A percentile compares a stretch with the other conserved stretches of the same genome.
phyloP scores from a whole-genome alignment of 164 flowering plant genomes.

The grape (Vitis vinifera) region DNA sequence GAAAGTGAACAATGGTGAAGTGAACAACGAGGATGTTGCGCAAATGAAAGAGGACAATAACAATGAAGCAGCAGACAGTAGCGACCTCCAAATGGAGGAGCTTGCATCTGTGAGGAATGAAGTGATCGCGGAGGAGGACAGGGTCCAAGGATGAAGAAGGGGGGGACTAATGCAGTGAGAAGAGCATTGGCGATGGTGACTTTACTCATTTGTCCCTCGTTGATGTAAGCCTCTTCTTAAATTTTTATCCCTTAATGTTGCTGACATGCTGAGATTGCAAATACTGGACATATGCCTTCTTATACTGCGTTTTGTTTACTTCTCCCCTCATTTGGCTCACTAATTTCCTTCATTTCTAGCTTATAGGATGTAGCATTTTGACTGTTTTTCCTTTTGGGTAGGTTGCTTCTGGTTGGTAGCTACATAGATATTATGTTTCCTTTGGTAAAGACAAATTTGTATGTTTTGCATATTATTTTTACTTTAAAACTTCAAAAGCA shows the following conservation, averaged over 20 bases:
- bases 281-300: background rate
- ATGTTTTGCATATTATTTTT: constrained; percentile 1
- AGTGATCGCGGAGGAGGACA: background rate
- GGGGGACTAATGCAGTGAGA: constrained; percentile 18
- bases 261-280: background rate
- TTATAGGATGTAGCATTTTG: background rate
- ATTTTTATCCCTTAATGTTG: background rate
- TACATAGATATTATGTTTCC: background rate
- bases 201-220: constrained; percentile 14
- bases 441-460: background rate
- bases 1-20: background rate
- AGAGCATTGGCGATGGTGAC: constrained; percentile 44
- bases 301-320: background rate
- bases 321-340: background rate
- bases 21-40: background rate
- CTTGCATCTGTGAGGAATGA: background rate
- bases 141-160: constrained; percentile 1
- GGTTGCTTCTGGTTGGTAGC: background rate
- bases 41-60: background rate
- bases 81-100: constrained; percentile 18
- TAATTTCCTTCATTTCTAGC: too few species aligned
- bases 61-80: background rate
- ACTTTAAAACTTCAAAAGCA: background rate
- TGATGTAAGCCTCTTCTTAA: constrained; percentile 34
- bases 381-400: background rate